A percentile compares a stretch with the other conserved stretches of the same genome.
These are phyloP conservation scores for Hygrocybe coccinea DNA, from an alignment of 768 basidiomycete species.

Conservation along the genomic window DNA sequence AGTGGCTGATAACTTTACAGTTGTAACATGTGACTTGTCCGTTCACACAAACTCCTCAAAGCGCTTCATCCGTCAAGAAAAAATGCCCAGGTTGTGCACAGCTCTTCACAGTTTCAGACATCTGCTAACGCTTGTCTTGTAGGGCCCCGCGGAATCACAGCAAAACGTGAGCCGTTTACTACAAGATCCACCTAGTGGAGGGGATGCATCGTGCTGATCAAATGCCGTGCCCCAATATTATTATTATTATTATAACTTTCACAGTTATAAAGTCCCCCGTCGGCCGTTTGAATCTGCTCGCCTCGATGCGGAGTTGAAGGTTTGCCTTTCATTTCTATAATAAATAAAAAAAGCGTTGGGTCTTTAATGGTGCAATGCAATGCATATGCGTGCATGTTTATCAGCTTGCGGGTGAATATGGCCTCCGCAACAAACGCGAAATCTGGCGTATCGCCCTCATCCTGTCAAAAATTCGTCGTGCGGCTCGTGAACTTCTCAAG, in stretches of 20 bases:
- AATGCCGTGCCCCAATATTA: slow-evolving; percentile 63
- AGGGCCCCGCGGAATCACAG: slow-evolving; percentile 90
- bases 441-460: slow-evolving; percentile 99
- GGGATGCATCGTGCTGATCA: slow-evolving; percentile 61
- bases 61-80: slow-evolving; percentile 49
- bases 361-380: not conserved
- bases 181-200: slow-evolving; percentile 66
- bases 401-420: slow-evolving; percentile 99
- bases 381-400: not conserved
- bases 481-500: slow-evolving; percentile 99
- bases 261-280: slow-evolving; percentile 97
- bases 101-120: slow-evolving; percentile 9
- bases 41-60: slow-evolving; percentile 20
- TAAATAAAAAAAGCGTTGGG: slow-evolving; percentile 3
- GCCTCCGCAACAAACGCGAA: slow-evolving; percentile 99
- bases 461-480: slow-evolving; percentile 99
- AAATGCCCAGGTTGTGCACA: slow-evolving; percentile 74
- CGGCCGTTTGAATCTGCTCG: slow-evolving; percentile 95
- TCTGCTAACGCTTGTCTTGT: slow-evolving; percentile 28
- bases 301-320: slow-evolving; percentile 99
- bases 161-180: slow-evolving; percentile 78
- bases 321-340: slow-evolving; percentile 27
- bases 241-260: slow-evolving; percentile 36
- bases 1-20: slow-evolving; percentile 69
- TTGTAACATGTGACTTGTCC: slow-evolving; percentile 36